Conservation (phyloP, 2,329 filamentous ascomycete genomes). For the Aureobasidium sp. region DNA sequence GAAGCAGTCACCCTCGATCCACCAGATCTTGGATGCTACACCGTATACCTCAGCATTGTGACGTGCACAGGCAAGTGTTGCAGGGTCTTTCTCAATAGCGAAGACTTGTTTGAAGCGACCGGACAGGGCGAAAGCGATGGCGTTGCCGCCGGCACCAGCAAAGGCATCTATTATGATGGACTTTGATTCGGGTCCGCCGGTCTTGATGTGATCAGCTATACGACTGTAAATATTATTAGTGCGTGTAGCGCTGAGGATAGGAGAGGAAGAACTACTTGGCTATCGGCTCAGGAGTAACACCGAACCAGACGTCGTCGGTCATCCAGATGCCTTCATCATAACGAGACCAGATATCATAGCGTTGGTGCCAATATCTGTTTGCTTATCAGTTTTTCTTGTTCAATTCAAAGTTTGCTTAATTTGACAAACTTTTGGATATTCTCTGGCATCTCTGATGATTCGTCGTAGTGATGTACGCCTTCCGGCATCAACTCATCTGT, state of each 20-base stretch:
- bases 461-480: conserved; percentile 64
- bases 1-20: conserved; percentile 83
- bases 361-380: conserved; percentile 80
- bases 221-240: conserved; percentile 46
- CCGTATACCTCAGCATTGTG: conserved; percentile 85
- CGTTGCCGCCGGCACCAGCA: conserved; percentile 84
- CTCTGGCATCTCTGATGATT: conserved; percentile 63
- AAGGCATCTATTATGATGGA: conserved; percentile 78
- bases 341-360: conserved; percentile 75
- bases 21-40: conserved; percentile 68
- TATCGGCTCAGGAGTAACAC: conserved; percentile 87
- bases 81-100: conserved; percentile 75
- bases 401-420: background rate
- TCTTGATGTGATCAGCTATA: conserved; percentile 66
- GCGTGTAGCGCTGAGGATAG: background rate
- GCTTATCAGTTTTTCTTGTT: conserved; percentile 7
- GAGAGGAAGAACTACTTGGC: conserved; percentile 53
- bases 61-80: conserved; percentile 79
- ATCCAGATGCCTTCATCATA: conserved; percentile 86
- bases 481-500: conserved; percentile 1
- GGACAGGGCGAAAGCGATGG: conserved; percentile 84
- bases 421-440: conserved; percentile 69
- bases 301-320: conserved; percentile 94
- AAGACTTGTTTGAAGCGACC: conserved; percentile 75
- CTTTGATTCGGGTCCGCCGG: conserved; percentile 45